Evolutionary conservation across 2,329 filamentous ascomycete genomes (phyloP).

Genomic region (Thermothelomyces thermophilus): DNA sequence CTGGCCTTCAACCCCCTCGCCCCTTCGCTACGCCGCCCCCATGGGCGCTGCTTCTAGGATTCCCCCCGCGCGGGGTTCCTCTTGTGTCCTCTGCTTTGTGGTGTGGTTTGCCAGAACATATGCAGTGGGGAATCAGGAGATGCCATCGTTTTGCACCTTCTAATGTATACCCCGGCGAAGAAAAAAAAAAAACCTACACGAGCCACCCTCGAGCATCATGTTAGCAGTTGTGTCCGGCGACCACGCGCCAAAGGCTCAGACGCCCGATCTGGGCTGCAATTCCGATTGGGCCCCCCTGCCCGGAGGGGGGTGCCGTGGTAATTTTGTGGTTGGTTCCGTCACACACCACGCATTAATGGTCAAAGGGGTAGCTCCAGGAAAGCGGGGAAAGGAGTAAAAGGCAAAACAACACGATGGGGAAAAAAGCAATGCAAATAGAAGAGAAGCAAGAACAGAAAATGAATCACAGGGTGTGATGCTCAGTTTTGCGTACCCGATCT

Average conservation of each 20-base stretch:
- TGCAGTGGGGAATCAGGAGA: not conserved
- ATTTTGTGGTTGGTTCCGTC: not conserved
- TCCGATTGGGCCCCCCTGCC: not conserved
- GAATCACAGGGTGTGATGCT: too few species aligned
- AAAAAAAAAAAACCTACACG: too few species aligned
- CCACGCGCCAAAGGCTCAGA: not conserved
- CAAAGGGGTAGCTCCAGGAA: too few species aligned
- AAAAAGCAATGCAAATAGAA: too few species aligned
- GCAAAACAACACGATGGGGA: too few species aligned
- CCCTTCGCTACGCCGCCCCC: not conserved
- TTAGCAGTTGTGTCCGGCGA: not conserved
- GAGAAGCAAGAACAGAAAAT: too few species aligned
- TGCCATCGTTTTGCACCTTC: not conserved
- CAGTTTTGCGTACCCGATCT: too few species aligned
- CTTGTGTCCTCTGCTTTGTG: not conserved
- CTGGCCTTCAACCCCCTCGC: too few species aligned
- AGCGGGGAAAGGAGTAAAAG: too few species aligned
- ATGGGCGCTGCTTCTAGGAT: not conserved
- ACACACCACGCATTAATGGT: not conserved
- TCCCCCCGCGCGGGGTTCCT: too few species aligned
- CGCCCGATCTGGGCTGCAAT: not conserved
- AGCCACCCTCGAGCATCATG: too few species aligned
- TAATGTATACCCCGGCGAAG: too few species aligned
- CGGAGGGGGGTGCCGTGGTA: not conserved
- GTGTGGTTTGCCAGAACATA: not conserved